Evolutionary conservation across 306 rosid species (phyloP).

Genomic region (Vicia faba): DNA sequence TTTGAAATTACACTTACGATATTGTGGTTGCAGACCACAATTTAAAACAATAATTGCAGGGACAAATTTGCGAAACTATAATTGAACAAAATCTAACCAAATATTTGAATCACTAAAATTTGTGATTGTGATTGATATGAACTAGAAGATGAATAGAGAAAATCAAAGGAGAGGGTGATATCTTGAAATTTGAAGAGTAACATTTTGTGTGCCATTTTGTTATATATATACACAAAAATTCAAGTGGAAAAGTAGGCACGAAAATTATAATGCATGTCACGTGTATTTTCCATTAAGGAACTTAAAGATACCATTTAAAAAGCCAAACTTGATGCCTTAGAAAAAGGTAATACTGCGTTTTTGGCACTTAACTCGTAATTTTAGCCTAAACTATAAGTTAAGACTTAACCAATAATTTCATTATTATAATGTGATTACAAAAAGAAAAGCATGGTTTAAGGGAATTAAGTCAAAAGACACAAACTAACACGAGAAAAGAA

Average conservation of each 20-base stretch:
- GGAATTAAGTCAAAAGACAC: constrained; percentile 39
- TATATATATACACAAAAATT: not conserved
- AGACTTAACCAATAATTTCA: constrained; percentile 3
- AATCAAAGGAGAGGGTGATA: constrained; percentile 11
- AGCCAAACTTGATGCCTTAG: constrained; percentile 65
- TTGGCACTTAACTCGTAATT: constrained; percentile 46
- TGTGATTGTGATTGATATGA: constrained; percentile 17
- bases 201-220: constrained; percentile 8
- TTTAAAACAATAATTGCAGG: not conserved
- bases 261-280: constrained; percentile 74
- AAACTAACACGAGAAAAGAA: constrained; percentile 39
- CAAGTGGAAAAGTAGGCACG: constrained; percentile 45
- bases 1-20: not conserved
- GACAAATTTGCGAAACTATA: not conserved
- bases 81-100: constrained; percentile 43
- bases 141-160: constrained; percentile 22
- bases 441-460: constrained; percentile 13
- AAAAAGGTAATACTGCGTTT: constrained; percentile 64
- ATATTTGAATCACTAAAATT: constrained; percentile 16
- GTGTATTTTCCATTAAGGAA: constrained; percentile 56
- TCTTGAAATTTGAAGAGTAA: constrained; percentile 36
- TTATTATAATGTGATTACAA: constrained; percentile 2
- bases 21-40: not conserved
- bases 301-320: constrained; percentile 47
- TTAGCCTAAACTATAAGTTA: not conserved